Conservation (phyloP, 2,329 filamentous ascomycete genomes). For the Tympanopsis confertula region DNA sequence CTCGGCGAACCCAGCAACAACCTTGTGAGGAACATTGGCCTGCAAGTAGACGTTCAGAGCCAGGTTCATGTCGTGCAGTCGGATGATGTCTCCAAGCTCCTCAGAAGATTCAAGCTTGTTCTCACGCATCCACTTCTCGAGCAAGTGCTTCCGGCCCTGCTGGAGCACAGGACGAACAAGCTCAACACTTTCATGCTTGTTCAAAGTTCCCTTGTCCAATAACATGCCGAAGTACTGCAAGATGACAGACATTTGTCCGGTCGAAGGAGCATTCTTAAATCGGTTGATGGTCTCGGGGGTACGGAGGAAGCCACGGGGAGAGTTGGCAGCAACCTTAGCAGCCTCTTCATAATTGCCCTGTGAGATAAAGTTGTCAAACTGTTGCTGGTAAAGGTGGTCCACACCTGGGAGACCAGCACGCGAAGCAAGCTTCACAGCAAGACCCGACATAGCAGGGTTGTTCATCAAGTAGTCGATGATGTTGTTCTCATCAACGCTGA, state of each 20-base stretch:
- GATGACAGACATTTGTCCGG: conserved; percentile 82
- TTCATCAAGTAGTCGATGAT: conserved; percentile 91
- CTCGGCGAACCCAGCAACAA: conserved; percentile 88
- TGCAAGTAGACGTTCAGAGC: conserved; percentile 83
- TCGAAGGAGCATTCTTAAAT: conserved; percentile 76
- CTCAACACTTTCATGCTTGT: conserved; percentile 88
- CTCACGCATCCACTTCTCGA: conserved; percentile 97
- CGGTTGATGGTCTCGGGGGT: conserved; percentile 91
- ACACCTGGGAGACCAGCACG: conserved; percentile 87
- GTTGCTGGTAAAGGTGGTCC: conserved; percentile 81
- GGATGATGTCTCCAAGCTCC: conserved; percentile 87
- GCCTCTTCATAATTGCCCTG: conserved; percentile 75
- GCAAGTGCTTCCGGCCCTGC: conserved; percentile 86
- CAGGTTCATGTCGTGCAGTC: conserved; percentile 76
- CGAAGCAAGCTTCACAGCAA: conserved; percentile 93
- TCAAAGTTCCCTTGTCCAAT: conserved; percentile 85
- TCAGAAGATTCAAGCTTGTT: conserved; percentile 94
- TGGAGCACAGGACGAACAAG: conserved; percentile 82
- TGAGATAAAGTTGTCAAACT: conserved; percentile 79
- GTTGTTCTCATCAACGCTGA: conserved; percentile 82
- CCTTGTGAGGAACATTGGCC: conserved; percentile 83
- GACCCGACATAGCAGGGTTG: conserved; percentile 84
- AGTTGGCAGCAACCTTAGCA: conserved; percentile 92
- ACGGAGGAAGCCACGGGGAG: conserved; percentile 85
- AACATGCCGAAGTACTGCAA: conserved; percentile 97